Percentiles rank a stretch among this genome's conserved stretches.
Conservation (phyloP, 1,139 yeast species). For the Spathaspora jeffriesii region DNA sequence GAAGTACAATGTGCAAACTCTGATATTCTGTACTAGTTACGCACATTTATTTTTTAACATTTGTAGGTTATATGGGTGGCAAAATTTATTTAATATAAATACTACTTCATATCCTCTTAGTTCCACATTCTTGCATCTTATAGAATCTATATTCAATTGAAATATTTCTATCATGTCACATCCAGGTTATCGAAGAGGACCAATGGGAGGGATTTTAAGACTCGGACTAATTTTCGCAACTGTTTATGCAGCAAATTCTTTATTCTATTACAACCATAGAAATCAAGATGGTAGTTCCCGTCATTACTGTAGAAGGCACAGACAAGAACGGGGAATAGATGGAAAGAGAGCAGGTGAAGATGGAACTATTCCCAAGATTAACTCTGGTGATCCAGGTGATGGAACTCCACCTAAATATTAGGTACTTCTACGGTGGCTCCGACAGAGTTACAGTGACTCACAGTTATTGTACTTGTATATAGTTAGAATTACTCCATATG, state of each 20-base stretch:
- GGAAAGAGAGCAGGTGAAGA: no score
- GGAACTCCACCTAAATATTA: neutral
- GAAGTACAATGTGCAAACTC: no score
- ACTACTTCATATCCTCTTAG: neutral
- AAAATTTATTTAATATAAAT: neutral
- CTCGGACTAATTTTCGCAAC: conserved; percentile 4
- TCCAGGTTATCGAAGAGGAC: conserved; percentile 3
- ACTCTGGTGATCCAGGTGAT: neutral
- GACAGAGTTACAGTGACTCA: neutral
- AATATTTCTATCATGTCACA: neutral
- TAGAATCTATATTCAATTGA: neutral
- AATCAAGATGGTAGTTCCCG: neutral
- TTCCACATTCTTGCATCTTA: neutral
- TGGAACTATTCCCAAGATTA: no score
- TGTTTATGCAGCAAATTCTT: conserved; percentile 3
- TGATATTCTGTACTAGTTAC: no score
- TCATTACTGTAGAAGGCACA: neutral
- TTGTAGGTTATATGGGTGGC: conserved; percentile 2
- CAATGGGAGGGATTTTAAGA: neutral
- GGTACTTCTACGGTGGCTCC: neutral
- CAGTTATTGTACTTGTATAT: conserved; percentile 1
- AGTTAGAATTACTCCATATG: neutral
- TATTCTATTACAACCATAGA: conserved; percentile 3
- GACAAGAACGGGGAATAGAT: neutral
- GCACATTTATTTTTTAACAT: no score